Evolutionary conservation across 2,329 filamentous ascomycete species (phyloP).

Genomic region (Seiridium unicorne): DNA sequence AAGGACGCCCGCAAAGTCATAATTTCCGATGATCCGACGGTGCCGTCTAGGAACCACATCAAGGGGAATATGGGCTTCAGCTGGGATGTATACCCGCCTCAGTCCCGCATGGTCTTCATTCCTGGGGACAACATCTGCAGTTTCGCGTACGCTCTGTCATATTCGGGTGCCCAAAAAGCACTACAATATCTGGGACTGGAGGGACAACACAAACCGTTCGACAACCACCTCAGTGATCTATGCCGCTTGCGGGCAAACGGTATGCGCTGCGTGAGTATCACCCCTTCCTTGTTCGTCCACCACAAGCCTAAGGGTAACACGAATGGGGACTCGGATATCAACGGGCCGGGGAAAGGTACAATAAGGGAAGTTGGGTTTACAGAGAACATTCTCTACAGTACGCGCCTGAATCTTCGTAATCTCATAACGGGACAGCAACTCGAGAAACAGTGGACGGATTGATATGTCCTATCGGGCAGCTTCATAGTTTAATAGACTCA

Average conservation of each 20-base stretch:
- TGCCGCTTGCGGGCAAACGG: slow-evolving; percentile 25
- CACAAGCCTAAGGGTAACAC: slow-evolving; percentile 22
- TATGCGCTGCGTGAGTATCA: slow-evolving; percentile 26
- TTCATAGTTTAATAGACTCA: too few relatives aligned
- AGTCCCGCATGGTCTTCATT: slow-evolving; percentile 35
- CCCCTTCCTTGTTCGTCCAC: slow-evolving; percentile 29
- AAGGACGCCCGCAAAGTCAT: slow-evolving; percentile 14
- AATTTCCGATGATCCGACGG: slow-evolving; percentile 23
- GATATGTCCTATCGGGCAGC: too few relatives aligned
- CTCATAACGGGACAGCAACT: neutral
- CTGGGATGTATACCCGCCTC: slow-evolving; percentile 22
- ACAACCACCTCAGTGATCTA: slow-evolving; percentile 31
- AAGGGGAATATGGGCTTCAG: slow-evolving; percentile 23
- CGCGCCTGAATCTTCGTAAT: slow-evolving; percentile 5
- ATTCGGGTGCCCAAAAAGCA: slow-evolving; percentile 29
- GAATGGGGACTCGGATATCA: slow-evolving; percentile 26
- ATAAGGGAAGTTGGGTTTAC: slow-evolving; percentile 6
- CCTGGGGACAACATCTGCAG: slow-evolving; percentile 36
- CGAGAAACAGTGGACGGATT: slow-evolving; percentile 1
- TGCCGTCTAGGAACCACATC: slow-evolving; percentile 21
- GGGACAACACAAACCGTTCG: slow-evolving; percentile 27
- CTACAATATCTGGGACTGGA: slow-evolving; percentile 33
- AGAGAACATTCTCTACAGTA: slow-evolving; percentile 7
- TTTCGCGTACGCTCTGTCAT: slow-evolving; percentile 34
- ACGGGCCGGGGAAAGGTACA: slow-evolving; percentile 13